These are phyloP conservation scores for Apophysomyces ossiformis DNA, from an alignment of 371 early-diverging fungal species.

Conservation along the genomic window DNA sequence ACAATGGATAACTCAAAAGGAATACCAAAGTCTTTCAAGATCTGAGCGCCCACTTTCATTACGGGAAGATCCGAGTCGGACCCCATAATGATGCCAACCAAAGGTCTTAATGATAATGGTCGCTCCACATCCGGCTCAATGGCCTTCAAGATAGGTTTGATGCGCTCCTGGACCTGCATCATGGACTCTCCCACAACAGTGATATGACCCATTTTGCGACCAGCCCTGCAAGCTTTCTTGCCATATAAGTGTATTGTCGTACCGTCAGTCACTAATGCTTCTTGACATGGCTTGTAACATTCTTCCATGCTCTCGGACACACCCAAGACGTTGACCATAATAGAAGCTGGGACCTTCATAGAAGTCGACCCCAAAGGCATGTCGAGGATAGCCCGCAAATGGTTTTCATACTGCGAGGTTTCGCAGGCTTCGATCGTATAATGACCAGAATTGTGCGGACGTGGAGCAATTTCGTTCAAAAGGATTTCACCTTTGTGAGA, in stretches of 20 bases:
- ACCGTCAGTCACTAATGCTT: conserved; percentile 77
- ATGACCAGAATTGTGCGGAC: conserved; percentile 98
- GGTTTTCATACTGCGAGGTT: conserved; percentile 97
- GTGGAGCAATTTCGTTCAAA: conserved; percentile 96
- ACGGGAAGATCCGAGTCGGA: conserved; percentile 95
- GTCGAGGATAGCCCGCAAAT: conserved; percentile 91
- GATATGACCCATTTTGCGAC: conserved; percentile 98
- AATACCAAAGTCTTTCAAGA: conserved; percentile 85
- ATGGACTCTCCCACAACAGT: conserved; percentile 88
- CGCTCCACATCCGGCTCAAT: conserved; percentile 63
- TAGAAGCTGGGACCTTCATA: conserved; percentile 89
- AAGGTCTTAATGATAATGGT: conserved; percentile 60
- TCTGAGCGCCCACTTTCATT: conserved; percentile 88
- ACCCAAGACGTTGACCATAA: conserved; percentile 96
- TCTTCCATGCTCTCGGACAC: conserved; percentile 57
- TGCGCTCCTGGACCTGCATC: conserved; percentile 67
- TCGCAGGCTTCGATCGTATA: conserved; percentile 97
- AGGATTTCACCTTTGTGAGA: conserved; percentile 62
- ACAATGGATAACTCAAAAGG: conserved; percentile 96
- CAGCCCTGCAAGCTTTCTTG: conserved; percentile 83
- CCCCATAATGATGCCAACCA: conserved; percentile 97
- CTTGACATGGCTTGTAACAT: conserved; percentile 69
- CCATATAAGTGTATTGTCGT: conserved; percentile 94
- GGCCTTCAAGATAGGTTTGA: conserved; percentile 63
- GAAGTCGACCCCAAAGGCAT: conserved; percentile 90